These are phyloP conservation scores for Microcos paniculata DNA, from an alignment of 345 rosid species.

Conservation along the genomic window DNA sequence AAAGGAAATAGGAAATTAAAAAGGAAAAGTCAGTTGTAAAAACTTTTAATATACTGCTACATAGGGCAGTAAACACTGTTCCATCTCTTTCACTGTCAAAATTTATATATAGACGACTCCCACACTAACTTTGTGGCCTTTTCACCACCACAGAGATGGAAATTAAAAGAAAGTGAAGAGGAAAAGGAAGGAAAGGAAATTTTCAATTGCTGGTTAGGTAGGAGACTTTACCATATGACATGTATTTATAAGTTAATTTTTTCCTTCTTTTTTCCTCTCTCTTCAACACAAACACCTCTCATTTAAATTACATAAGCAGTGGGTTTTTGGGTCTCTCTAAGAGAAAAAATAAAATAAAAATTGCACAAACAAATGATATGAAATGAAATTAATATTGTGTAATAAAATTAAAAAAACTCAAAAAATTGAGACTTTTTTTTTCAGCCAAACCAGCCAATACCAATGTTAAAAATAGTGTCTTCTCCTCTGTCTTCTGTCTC, in stretches of 20 bases:
- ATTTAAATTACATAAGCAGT: conserved; percentile 11
- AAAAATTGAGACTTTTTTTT: conserved; percentile 17
- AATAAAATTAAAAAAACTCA: conserved; percentile 10
- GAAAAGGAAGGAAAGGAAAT: not conserved
- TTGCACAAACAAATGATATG: conserved; percentile 31
- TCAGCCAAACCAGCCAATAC: conserved; percentile 29
- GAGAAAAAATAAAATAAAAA: not conserved
- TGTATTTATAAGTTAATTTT: conserved; percentile 15
- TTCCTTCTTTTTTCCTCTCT: not conserved
- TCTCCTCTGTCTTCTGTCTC: not conserved
- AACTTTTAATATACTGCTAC: not conserved
- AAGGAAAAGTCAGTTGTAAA: not conserved
- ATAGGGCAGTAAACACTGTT: conserved; percentile 21
- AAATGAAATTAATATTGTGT: conserved; percentile 16
- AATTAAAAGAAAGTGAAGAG: not conserved
- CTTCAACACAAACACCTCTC: not conserved
- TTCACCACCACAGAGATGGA: not conserved
- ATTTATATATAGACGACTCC: not conserved
- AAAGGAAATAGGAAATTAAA: not conserved
- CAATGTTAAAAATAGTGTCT: conserved; percentile 31
- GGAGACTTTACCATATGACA: conserved; percentile 29
- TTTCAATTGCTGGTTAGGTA: conserved; percentile 30
- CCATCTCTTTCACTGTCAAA: conserved; percentile 29
- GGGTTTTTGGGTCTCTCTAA: not conserved
- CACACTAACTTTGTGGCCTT: conserved; percentile 18